Conservation (phyloP, 192 early-diverging fungal genomes). For the Coemansia sp. region DNA sequence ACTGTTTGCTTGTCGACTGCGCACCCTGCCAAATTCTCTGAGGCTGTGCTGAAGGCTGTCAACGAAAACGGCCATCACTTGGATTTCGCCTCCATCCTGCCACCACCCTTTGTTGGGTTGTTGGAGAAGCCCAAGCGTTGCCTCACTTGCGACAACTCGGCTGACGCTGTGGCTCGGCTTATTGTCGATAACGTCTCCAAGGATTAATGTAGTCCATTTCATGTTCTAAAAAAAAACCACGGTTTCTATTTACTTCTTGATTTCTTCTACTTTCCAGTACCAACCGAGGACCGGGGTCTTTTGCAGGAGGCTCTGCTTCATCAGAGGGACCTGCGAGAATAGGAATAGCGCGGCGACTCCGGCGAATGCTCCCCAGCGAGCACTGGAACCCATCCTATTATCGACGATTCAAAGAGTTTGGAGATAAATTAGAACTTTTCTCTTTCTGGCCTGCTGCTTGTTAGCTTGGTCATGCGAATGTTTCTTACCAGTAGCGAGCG, state of each 20-base stretch:
- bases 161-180: slow-evolving; percentile 41
- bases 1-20: slow-evolving; percentile 84
- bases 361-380: slow-evolving; percentile 47
- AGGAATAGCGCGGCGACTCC: slow-evolving; percentile 39
- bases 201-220: not conserved
- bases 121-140: slow-evolving; percentile 70
- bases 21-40: slow-evolving; percentile 95
- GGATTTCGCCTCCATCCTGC: slow-evolving; percentile 60
- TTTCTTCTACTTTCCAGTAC: slow-evolving; percentile 56
- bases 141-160: slow-evolving; percentile 45
- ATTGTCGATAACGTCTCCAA: slow-evolving; percentile 15
- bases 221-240: too few relatives aligned
- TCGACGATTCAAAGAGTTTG: not conserved
- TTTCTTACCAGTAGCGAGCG: slow-evolving; percentile 46
- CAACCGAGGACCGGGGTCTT: slow-evolving; percentile 46
- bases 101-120: slow-evolving; percentile 66
- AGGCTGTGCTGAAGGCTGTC: slow-evolving; percentile 79
- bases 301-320: slow-evolving; percentile 43
- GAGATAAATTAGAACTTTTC: not conserved
- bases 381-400: slow-evolving; percentile 38
- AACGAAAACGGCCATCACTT: slow-evolving; percentile 52
- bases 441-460: not conserved
- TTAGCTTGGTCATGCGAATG: not conserved
- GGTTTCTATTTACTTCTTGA: slow-evolving; percentile 10
- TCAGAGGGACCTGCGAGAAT: slow-evolving; percentile 45